Conservation (phyloP, 495 filamentous ascomycete species). For the Chaetomium tenue region DNA sequence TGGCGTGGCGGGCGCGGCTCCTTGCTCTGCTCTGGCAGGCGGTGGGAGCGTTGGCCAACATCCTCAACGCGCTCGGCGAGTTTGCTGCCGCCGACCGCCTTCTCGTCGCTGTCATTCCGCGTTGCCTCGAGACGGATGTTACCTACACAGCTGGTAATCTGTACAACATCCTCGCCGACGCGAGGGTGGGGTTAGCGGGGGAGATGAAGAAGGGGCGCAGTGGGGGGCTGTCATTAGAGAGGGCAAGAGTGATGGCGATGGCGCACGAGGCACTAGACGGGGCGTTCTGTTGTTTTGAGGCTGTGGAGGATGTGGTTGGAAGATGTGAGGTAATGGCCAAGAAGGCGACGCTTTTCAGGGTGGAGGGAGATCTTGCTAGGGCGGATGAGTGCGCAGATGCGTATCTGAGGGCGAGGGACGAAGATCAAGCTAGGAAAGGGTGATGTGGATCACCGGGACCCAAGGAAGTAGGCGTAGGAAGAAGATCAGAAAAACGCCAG, state of each 20-base stretch:
- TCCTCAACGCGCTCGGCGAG: constrained; percentile 70
- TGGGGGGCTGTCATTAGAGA: constrained; percentile 6
- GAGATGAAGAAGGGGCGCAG: constrained; percentile 34
- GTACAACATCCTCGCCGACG: constrained; percentile 77
- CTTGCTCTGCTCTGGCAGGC: constrained; percentile 76
- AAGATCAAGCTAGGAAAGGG: constrained; percentile 31
- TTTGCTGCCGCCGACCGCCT: constrained; percentile 68
- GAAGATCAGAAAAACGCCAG: too few relatives aligned
- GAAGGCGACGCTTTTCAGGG: constrained; percentile 76
- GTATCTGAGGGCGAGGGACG: constrained; percentile 60
- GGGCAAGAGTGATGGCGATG: background rate
- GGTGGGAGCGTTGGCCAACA: constrained; percentile 63
- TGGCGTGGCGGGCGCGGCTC: constrained; percentile 69
- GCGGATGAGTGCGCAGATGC: constrained; percentile 73
- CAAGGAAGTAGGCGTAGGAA: background rate
- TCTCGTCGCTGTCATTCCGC: constrained; percentile 74
- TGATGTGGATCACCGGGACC: background rate
- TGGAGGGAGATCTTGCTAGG: constrained; percentile 65
- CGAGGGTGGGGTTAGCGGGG: constrained; percentile 78
- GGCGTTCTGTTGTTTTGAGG: constrained; percentile 63
- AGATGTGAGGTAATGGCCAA: constrained; percentile 85
- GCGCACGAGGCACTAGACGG: constrained; percentile 66
- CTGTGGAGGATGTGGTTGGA: constrained; percentile 68
- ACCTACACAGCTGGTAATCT: constrained; percentile 61
- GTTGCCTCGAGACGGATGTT: constrained; percentile 73